phyloP scores from a whole-genome alignment of 1,139 yeast species.

The Suhomyces kunorum region DNA sequence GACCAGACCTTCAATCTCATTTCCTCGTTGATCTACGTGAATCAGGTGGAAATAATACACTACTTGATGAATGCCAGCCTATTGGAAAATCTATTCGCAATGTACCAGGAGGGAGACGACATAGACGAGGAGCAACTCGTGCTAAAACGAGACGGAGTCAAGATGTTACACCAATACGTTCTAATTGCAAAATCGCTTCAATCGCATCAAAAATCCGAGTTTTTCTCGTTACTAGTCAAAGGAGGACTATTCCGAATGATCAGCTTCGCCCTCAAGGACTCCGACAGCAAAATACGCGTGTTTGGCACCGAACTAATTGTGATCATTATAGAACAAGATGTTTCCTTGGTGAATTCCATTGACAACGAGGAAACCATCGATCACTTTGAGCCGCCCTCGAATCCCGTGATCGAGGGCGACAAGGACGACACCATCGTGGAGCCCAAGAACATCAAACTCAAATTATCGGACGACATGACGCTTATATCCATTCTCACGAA shows the following conservation, averaged over 20 bases:
- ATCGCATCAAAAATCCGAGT: constrained; percentile 60
- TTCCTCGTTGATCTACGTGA: constrained; percentile 62
- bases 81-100: constrained; percentile 53
- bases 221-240: constrained; percentile 64
- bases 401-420: constrained; percentile 14
- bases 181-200: constrained; percentile 71
- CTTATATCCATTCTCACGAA: constrained; percentile 60
- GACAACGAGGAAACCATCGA: constrained; percentile 40
- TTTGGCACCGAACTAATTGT: constrained; percentile 83
- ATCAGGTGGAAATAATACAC: constrained; percentile 70
- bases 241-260: constrained; percentile 73
- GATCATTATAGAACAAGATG: constrained; percentile 82
- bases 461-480: constrained; percentile 59
- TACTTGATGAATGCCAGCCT: constrained; percentile 59
- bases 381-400: constrained; percentile 34
- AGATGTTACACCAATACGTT: constrained; percentile 78
- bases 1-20: constrained; percentile 72
- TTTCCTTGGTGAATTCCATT: constrained; percentile 56
- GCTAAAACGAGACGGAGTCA: constrained; percentile 67
- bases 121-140: constrained; percentile 2
- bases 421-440: constrained; percentile 23
- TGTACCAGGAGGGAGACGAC: constrained; percentile 36
- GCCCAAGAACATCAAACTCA: constrained; percentile 28
- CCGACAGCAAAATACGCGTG: constrained; percentile 54
- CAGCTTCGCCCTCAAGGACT: constrained; percentile 66